Conservation (phyloP, 176 grass and related monocot genomes). For the Musa acuminata region DNA sequence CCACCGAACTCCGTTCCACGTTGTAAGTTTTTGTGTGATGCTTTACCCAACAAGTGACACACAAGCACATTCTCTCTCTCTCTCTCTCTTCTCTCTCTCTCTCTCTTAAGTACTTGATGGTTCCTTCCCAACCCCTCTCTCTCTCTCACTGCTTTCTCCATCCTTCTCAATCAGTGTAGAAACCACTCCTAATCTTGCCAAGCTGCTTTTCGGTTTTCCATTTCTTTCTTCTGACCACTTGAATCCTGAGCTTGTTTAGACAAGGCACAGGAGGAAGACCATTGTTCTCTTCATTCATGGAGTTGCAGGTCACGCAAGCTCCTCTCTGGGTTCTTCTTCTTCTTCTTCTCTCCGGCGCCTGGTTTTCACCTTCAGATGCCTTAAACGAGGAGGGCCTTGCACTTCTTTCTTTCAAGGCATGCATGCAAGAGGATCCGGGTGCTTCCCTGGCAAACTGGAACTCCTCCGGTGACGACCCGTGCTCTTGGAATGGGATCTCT, state of each 20-base stretch:
- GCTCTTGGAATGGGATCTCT: conserved; percentile 68
- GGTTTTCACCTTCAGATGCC: not conserved
- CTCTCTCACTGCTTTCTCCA: not conserved
- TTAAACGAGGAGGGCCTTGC: conserved; percentile 45
- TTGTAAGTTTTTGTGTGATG: too few species aligned
- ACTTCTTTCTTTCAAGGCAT: conserved; percentile 61
- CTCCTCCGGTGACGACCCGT: conserved; percentile 42
- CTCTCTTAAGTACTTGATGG: not conserved
- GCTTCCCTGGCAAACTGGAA: conserved; percentile 52
- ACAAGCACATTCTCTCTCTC: not conserved
- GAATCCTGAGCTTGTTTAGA: not conserved
- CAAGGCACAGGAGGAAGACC: not conserved
- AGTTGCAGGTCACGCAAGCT: not conserved
- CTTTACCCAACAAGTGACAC: too few species aligned
- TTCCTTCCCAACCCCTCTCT: not conserved
- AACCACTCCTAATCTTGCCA: too few species aligned
- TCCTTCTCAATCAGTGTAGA: too few species aligned
- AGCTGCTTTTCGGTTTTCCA: too few species aligned
- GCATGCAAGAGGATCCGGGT: conserved; percentile 50
- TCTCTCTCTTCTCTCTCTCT: not conserved
- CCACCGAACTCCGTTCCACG: too few species aligned
- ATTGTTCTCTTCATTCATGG: not conserved
- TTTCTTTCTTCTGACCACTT: not conserved
- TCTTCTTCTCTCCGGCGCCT: not conserved
- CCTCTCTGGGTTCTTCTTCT: conserved; percentile 3